Base-by-base conservation (phyloP, 2,329 filamentous ascomycete species). In the Grosmannia huntii region DNA sequence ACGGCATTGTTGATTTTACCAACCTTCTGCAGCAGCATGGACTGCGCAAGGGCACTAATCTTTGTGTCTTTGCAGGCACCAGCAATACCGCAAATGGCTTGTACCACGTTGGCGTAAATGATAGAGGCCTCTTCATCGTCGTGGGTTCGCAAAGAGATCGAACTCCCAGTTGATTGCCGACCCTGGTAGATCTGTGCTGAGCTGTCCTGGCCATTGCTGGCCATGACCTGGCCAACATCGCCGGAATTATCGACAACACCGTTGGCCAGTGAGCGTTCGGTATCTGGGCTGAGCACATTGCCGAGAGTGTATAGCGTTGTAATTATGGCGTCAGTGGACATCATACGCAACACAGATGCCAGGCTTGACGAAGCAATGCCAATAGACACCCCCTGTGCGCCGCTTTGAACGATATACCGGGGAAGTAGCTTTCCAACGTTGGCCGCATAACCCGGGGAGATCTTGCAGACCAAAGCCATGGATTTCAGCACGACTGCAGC, bases 301-400 rank as follows among this genome's bases (percentile, higher is more conserved):
- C 94, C 94, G n/a, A 99, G 78, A 0, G 90, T 94, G 72, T 99
- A 99, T 11, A 99, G 76, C 1, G 91, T 97, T 5, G 91, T 95
- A 64, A 99, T 97, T 41, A 96, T 82, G 41, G 90, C 86, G 74
- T 99, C 94, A 65, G 95, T 88, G 1, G 94, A 95, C 14, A 97
- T 78, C 65, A 86, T 79, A 64, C 85, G 86, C 58, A 99, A 75
- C 21, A 95, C 84, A 63, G 85, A 86, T 2, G 91, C 90, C 38
- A 99, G 76, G 65, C 87, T 94, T 63, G 84, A 83, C n/a, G 91
- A 90, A 31, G 92, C 92, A 38, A 92, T 79, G 2, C 78, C 78
- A 50, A 94, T 85, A 14, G 84, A 89, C 31, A 81, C 75, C 19
- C 82, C 80, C 58, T 82, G 82, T 41, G 89, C 83, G 23, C 84